These are phyloP conservation scores for Ascochyta viciae-villosae DNA, from an alignment of 2,329 filamentous ascomycete species.

Conservation along the genomic window DNA sequence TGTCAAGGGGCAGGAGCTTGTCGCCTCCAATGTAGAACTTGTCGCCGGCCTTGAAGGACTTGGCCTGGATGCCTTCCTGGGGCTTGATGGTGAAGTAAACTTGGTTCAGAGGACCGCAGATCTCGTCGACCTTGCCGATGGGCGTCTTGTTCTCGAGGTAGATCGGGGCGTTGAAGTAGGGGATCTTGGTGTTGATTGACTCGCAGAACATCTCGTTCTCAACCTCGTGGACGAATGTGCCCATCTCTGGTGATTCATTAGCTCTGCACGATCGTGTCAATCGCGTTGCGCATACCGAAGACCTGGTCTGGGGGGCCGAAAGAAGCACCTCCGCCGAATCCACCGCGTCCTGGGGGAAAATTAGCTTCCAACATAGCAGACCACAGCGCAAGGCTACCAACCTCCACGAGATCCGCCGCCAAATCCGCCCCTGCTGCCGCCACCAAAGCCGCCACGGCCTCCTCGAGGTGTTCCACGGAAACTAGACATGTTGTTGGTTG, in stretches of 20 bases:
- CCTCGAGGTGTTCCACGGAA: constrained; percentile 60
- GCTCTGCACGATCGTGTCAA: constrained; percentile 11
- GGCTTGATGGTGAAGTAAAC: constrained; percentile 99
- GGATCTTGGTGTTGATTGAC: constrained; percentile 92
- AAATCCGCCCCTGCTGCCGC: constrained; percentile 59
- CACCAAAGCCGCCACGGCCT: constrained; percentile 55
- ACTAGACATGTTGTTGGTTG: constrained; percentile 61
- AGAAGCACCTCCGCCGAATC: constrained; percentile 44
- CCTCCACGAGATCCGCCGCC: constrained; percentile 57
- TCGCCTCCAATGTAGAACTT: constrained; percentile 96
- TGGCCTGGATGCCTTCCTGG: constrained; percentile 92
- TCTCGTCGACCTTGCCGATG: constrained; percentile 97
- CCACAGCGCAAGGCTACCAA: constrained; percentile 31
- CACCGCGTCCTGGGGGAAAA: constrained; percentile 44
- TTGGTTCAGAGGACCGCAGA: constrained; percentile 96
- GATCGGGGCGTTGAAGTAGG: constrained; percentile 98
- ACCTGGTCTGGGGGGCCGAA: constrained; percentile 56
- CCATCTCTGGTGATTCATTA: constrained; percentile 73
- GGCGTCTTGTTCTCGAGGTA: constrained; percentile 98
- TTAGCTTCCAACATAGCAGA: constrained; percentile 39
- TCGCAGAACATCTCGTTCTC: constrained; percentile 99
- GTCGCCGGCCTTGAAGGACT: constrained; percentile 93
- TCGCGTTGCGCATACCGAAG: constrained; percentile 41
- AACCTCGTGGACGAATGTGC: constrained; percentile 89
- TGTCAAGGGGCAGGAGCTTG: constrained; percentile 93